Conservation (phyloP, 495 filamentous ascomycete species). For the Penicillium longicatenatum region DNA sequence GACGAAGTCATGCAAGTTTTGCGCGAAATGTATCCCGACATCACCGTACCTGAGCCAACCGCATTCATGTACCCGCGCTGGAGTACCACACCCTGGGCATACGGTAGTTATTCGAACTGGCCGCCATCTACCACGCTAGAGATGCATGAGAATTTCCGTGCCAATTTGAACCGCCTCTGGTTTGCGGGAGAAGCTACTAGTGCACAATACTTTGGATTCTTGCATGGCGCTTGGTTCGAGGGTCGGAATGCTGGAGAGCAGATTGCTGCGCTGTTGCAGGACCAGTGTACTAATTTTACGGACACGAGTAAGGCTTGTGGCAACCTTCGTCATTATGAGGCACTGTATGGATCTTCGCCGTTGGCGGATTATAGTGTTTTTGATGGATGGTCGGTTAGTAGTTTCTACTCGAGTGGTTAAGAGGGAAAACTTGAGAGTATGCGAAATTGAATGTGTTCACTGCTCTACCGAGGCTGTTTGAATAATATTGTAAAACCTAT, state of each 20-base stretch:
- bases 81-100: constrained; percentile 65
- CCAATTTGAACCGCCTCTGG: constrained; percentile 65
- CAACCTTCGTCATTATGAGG: constrained; percentile 14
- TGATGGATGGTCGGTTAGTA: constrained; percentile 23
- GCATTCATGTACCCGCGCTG: constrained; percentile 73
- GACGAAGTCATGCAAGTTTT: constrained; percentile 62
- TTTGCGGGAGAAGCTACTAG: constrained; percentile 76
- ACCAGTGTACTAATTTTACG: constrained; percentile 13
- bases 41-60: constrained; percentile 63
- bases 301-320: constrained; percentile 15
- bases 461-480: too few species aligned
- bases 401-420: constrained; percentile 23
- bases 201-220: constrained; percentile 68
- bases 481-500: too few species aligned
- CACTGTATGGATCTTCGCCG: constrained; percentile 16
- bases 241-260: constrained; percentile 54
- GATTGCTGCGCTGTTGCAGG: constrained; percentile 43
- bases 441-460: too few species aligned
- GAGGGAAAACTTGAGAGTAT: not conserved
- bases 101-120: constrained; percentile 76
- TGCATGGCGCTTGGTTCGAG: constrained; percentile 70
- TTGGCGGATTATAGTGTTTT: constrained; percentile 26
- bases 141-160: constrained; percentile 71
- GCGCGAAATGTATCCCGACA: constrained; percentile 63
- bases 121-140: constrained; percentile 65